Evolutionary conservation across 1,139 yeast species (phyloP), one percentile per base, ranked within the genome.

Genomic region (Suhomyces ambrosiae): DNA sequence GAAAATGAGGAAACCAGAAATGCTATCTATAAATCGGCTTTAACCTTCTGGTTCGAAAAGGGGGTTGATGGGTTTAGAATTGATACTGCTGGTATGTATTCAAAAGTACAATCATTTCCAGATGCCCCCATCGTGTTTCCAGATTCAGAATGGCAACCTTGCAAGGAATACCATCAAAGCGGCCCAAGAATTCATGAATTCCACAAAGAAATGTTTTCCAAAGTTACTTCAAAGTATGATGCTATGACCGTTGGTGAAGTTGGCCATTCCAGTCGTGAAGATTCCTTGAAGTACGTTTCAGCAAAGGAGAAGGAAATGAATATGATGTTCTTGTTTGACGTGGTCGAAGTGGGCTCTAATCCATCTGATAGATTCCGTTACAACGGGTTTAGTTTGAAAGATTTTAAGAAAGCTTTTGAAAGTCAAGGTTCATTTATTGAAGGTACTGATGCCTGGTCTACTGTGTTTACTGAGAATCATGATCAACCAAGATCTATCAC

Each of bases 61-160:
- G 60, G 60, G 7, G 45, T 54, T 12, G 60, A 55, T 36, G 60
- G 60, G 4, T 55, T 55, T 41, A 47, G 60, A 45, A 55, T 55
- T 28, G 60, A 55, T 34, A 49, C 54, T 22, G 58, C 58, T 14
- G 56, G 57, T 24, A 48, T 52, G 53, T 53, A 53, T 48, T 53
- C 58, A 27, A 55, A 55, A 45, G 54, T 44, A 15, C 56, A 47
- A 34, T 17, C 46, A 3, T 55, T 45, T 44, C 53, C 50, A 8
- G 56, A 54, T 35, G 59, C 58, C 10, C 58, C 58, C 12, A 45
- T 54, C 19, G 52, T 48, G 27, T 48, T 50, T 48, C 54, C 54
- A 7, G 58, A 52, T 30, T 30, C 33, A 23, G 52, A 50, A 17
- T 51, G 28, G 41, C 58, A 54, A 42, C 45, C 46, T n/a, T 46